A percentile compares a stretch with the other conserved stretches of the same genome.
Conservation (phyloP, 345 rosid genomes). For the Eucalyptus sp. region DNA sequence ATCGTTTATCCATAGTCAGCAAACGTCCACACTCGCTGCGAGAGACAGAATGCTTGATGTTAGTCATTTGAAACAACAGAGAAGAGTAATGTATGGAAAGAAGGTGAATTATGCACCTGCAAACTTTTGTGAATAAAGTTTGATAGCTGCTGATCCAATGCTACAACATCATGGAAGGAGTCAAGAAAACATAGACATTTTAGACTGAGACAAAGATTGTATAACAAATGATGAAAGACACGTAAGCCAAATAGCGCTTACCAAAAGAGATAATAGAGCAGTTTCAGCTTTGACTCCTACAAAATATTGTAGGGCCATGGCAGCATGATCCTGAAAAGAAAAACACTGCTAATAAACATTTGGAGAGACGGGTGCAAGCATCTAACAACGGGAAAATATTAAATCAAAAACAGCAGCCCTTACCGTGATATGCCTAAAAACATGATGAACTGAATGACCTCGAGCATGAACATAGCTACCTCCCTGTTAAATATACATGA, state of each 20-base stretch:
- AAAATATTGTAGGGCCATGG: constrained; percentile 65
- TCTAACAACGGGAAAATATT: neutral
- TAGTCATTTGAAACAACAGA: neutral
- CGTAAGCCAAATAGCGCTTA: constrained; percentile 1
- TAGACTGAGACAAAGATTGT: neutral
- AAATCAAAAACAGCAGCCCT: neutral
- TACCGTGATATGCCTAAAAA: constrained; percentile 71
- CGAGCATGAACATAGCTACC: constrained; percentile 81
- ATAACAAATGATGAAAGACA: neutral
- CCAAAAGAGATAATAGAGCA: constrained; percentile 62
- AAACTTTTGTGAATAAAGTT: constrained; percentile 51
- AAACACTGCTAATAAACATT: neutral
- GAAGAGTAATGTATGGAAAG: neutral
- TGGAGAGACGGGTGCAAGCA: neutral
- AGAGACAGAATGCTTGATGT: neutral
- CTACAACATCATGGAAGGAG: constrained; percentile 12
- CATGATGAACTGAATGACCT: constrained; percentile 61
- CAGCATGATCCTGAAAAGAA: constrained; percentile 65
- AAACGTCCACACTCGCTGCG: constrained; percentile 67
- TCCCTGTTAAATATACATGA: constrained; percentile 33
- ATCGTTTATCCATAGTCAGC: constrained; percentile 60
- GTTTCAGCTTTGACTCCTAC: constrained; percentile 44
- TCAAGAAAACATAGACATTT: neutral
- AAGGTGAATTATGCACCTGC: constrained; percentile 37
- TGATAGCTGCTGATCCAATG: constrained; percentile 84